phyloP scores from a whole-genome alignment of 331 rosid species.

The Phaseolus coccineus region DNA sequence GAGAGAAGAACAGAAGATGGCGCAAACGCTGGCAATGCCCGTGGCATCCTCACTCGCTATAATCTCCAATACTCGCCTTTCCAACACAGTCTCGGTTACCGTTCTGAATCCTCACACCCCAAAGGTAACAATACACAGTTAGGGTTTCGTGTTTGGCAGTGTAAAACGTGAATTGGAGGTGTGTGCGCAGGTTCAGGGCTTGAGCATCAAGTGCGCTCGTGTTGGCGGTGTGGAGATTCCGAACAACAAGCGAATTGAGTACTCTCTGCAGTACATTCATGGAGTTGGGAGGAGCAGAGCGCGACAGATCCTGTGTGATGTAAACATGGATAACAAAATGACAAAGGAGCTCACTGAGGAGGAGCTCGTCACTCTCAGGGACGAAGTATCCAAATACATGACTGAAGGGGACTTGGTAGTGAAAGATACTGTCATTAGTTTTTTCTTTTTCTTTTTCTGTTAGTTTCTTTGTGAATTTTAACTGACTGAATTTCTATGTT shows the following conservation, averaged over 20 bases:
- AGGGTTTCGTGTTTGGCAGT: background rate
- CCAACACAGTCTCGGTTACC: constrained; percentile 59
- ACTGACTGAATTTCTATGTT: background rate
- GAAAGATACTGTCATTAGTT: background rate
- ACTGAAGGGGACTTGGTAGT: constrained; percentile 93
- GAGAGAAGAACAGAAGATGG: constrained; percentile 55
- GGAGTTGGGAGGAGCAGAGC: constrained; percentile 86
- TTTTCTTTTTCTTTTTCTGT: background rate
- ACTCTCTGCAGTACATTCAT: constrained; percentile 86
- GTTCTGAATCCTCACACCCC: constrained; percentile 36
- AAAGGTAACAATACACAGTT: constrained; percentile 52
- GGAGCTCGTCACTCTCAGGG: constrained; percentile 80
- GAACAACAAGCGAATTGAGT: constrained; percentile 86
- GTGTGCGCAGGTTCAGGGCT: constrained; percentile 55
- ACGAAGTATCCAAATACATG: constrained; percentile 85
- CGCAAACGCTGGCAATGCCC: constrained; percentile 79
- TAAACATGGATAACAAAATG: constrained; percentile 75
- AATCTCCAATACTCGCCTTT: constrained; percentile 57
- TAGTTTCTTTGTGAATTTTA: background rate
- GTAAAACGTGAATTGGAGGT: background rate
- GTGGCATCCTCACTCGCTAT: constrained; percentile 75
- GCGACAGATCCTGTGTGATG: constrained; percentile 68
- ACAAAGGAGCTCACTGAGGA: constrained; percentile 85
- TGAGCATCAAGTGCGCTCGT: constrained; percentile 76
- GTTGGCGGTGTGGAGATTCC: constrained; percentile 95